Conservation (phyloP, 768 basidiomycete genomes). For the Leccinum aurantiacum region DNA sequence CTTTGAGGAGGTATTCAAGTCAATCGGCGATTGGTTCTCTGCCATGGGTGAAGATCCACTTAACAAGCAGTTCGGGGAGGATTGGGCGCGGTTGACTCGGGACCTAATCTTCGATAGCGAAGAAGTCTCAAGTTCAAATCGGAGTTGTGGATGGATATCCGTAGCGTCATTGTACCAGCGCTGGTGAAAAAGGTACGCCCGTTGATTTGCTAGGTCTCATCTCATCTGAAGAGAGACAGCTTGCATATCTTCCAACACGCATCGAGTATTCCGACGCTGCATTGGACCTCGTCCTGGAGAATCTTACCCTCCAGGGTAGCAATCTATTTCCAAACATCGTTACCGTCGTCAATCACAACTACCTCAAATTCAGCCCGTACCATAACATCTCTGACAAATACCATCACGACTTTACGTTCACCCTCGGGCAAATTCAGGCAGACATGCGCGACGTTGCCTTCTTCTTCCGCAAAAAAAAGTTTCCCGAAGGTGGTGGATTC, state of each 20-base stretch:
- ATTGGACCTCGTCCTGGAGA: conserved; percentile 90
- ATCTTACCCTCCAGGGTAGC: conserved; percentile 81
- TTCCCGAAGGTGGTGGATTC: conserved; percentile 79
- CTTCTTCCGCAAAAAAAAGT: conserved; percentile 84
- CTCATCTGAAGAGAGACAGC: conserved; percentile 33
- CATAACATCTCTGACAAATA: conserved; percentile 49
- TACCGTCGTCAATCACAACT: conserved; percentile 75
- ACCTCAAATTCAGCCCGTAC: conserved; percentile 84
- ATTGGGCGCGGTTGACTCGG: conserved; percentile 77
- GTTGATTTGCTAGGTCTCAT: neutral
- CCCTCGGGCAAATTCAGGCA: conserved; percentile 83
- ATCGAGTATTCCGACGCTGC: conserved; percentile 90
- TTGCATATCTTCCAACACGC: conserved; percentile 83
- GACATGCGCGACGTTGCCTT: conserved; percentile 95
- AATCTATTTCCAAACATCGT: conserved; percentile 88
- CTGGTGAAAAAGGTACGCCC: conserved; percentile 67
- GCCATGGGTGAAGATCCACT: conserved; percentile 84
- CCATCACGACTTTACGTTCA: conserved; percentile 73
- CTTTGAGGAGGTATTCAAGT: conserved; percentile 77
- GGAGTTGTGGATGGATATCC: conserved; percentile 84
- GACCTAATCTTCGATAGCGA: conserved; percentile 79
- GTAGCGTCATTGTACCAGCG: conserved; percentile 77
- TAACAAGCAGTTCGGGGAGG: conserved; percentile 78
- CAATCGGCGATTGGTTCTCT: conserved; percentile 74
- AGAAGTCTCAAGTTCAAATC: conserved; percentile 84